Evolutionary conservation across 495 filamentous ascomycete species (phyloP), one percentile per base, ranked within the genome.

Genomic region (Sporormia fimetaria): DNA sequence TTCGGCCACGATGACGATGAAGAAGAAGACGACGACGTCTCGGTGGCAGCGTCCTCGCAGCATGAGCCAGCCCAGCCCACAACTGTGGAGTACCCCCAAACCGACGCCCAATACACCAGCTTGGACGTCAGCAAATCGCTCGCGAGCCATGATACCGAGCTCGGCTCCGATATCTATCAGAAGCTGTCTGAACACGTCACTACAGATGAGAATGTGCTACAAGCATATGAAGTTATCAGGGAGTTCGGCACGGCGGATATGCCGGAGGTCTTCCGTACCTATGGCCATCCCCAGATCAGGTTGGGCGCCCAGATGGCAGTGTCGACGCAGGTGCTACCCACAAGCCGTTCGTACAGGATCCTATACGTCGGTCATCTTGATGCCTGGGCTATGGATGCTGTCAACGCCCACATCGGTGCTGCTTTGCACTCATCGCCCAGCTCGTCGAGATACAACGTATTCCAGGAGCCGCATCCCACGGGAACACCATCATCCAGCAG

Each of bases 361-460:
- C 36, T 57, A 21, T 51, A 37, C 30, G 26, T 54, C 9, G 54
- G 54, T 26, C 20, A 40, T 18, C 20, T 47, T 29, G 35, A 42
- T 16, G 25, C 28, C 37, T 51, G 47, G 45, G 37, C 29, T 5
- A 44, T 40, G 29, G 21, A 45, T 10, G 43, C 44, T 3, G 44
- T 54, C 29, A 40, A 39, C 12, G 24, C 21, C 8, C 49, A 49
- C 16, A 40, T 57, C 20, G 43, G 33, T 16, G 32, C 43, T 31
- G 54, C 54, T 23, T 37, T 57, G 10, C 31, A 47, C 12, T 33
- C 44, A 17, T 23, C 37, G 12, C 33, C 39, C 23, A 24, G 30
- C 18, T 47, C 49, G 6, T 50, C 49, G 11, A 30, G 53, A 18
- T 49, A 42, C 37, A 52, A 22, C 29, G 33, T 50, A 4, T 24